Evolutionary conservation across 371 early-diverging fungal genomes (phyloP).

Genomic region (Mucor piriformis): DNA sequence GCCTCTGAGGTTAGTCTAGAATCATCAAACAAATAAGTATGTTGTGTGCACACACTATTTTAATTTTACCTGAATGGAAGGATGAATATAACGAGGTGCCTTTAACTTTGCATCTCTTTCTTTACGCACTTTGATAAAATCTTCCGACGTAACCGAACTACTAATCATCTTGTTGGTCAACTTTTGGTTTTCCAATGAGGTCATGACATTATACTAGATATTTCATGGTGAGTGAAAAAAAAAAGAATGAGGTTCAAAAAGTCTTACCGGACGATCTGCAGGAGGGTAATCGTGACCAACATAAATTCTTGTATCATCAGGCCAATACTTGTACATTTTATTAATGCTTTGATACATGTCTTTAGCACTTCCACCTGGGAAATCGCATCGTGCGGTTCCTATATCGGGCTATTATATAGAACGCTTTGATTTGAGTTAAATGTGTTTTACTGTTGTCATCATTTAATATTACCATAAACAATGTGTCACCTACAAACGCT

Average conservation of each 20-base stretch:
- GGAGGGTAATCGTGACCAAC: slow-evolving; percentile 56
- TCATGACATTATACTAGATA: slow-evolving; percentile 38
- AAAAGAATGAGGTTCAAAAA: not conserved
- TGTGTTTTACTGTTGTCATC: too few species aligned
- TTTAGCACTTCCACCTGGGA: slow-evolving; percentile 52
- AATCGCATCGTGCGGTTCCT: slow-evolving; percentile 55
- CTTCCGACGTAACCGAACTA: slow-evolving; percentile 25
- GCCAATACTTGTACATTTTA: slow-evolving; percentile 44
- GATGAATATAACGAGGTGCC: slow-evolving; percentile 49
- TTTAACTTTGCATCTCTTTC: slow-evolving; percentile 36
- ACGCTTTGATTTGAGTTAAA: too few species aligned
- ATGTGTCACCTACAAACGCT: slow-evolving; percentile 50
- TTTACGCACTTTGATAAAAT: slow-evolving; percentile 34
- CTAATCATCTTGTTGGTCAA: slow-evolving; percentile 43
- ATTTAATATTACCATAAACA: slow-evolving; percentile 46
- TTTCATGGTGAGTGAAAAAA: not conserved
- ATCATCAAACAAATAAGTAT: not conserved
- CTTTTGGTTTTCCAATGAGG: slow-evolving; percentile 35
- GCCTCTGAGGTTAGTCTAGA: slow-evolving; percentile 33
- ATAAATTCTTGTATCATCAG: slow-evolving; percentile 48
- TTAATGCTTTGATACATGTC: slow-evolving; percentile 46
- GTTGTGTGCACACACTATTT: not conserved
- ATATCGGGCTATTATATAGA: slow-evolving; percentile 49
- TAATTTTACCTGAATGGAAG: slow-evolving; percentile 47
- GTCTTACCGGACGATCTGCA: slow-evolving; percentile 34